Evolutionary conservation across 2,329 filamentous ascomycete species (phyloP).

Genomic region (Colletotrichum orchidophilum): DNA sequence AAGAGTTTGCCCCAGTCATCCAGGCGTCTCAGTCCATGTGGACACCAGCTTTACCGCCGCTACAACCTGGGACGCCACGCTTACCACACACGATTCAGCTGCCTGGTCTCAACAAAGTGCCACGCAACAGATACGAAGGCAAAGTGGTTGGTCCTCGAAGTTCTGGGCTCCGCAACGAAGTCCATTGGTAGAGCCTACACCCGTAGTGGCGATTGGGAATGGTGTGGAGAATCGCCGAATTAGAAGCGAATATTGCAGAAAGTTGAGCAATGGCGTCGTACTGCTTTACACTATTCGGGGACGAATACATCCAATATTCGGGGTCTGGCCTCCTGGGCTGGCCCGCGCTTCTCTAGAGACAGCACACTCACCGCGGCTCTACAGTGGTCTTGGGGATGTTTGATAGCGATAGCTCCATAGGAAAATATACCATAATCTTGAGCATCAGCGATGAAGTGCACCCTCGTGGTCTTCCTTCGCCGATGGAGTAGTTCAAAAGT

Average conservation of each 20-base stretch:
- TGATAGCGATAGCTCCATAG: background rate
- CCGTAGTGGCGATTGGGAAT: background rate
- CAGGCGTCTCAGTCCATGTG: background rate
- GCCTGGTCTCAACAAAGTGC: background rate
- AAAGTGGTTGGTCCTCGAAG: background rate
- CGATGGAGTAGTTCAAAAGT: no score
- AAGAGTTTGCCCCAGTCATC: background rate
- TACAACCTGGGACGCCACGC: background rate
- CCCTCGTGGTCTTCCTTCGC: no score
- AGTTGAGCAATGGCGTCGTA: background rate
- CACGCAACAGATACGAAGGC: background rate
- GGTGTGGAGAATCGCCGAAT: background rate
- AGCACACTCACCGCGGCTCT: background rate
- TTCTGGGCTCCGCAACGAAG: conserved; percentile 23
- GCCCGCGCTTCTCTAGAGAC: no score
- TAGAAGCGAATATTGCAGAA: background rate
- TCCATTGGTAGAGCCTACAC: background rate
- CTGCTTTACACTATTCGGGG: no score
- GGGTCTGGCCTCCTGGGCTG: background rate
- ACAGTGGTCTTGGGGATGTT: background rate
- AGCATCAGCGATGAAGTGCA: background rate
- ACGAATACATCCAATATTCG: background rate
- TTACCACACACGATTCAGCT: background rate
- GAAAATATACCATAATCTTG: background rate
- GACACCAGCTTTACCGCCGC: background rate